Conservation (phyloP, 2,329 filamentous ascomycete species). For the Hypoxylon sp. region DNA sequence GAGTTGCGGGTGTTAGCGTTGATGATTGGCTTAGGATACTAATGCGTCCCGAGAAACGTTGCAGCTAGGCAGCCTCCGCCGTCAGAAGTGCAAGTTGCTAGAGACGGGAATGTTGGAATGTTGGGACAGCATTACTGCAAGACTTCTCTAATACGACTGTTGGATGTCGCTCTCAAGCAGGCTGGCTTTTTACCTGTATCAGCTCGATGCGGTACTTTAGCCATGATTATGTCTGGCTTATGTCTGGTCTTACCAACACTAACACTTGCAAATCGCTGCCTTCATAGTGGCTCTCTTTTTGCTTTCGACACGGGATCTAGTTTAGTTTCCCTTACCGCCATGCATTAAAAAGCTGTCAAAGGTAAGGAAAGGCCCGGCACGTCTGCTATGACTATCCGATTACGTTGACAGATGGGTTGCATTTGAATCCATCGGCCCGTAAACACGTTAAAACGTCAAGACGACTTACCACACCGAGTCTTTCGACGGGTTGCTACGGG, state of each 20-base stretch:
- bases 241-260: slow-evolving; percentile 8
- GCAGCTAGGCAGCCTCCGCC: slow-evolving; percentile 29
- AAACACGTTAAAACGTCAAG: slow-evolving; percentile 29
- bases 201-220: too few species aligned
- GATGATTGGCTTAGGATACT: slow-evolving; percentile 28
- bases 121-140: slow-evolving; percentile 4
- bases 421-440: slow-evolving; percentile 35
- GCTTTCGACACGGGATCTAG: too few species aligned
- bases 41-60: slow-evolving; percentile 26
- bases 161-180: slow-evolving; percentile 3
- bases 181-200: slow-evolving; percentile 7
- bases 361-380: too few species aligned
- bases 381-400: too few species aligned
- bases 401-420: slow-evolving; percentile 25
- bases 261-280: slow-evolving; percentile 4
- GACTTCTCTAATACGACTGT: slow-evolving; percentile 6
- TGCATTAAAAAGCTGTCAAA: too few species aligned
- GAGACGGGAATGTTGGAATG: too few species aligned
- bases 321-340: too few species aligned
- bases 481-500: slow-evolving; percentile 7
- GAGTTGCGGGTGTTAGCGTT: slow-evolving; percentile 20
- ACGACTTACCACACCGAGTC: slow-evolving; percentile 24
- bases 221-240: too few species aligned
- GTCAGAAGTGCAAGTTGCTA: too few species aligned
- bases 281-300: slow-evolving; percentile 5